A percentile compares a stretch with the other conserved stretches of the same genome.
Conservation (phyloP, 2,329 filamentous ascomycete genomes). For the Hypoxylon sp. region DNA sequence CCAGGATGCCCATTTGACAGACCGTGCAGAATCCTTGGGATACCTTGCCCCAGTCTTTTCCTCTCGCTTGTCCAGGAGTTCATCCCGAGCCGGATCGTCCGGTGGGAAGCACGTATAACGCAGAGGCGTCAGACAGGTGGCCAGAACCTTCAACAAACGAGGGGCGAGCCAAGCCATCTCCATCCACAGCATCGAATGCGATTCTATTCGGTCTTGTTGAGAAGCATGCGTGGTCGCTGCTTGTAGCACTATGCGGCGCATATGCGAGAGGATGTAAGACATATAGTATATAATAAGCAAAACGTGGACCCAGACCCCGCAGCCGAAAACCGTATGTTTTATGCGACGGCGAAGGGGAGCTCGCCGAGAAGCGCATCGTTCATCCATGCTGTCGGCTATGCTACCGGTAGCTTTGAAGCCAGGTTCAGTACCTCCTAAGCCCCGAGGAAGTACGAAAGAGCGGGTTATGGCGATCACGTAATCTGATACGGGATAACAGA, state of each 20-base stretch:
- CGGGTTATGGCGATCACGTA: conserved; percentile 11
- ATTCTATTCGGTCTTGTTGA: neutral
- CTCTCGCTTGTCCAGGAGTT: conserved; percentile 12
- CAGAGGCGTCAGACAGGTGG: conserved; percentile 9
- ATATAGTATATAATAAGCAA: conserved; percentile 4
- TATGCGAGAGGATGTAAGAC: neutral
- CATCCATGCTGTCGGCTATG: conserved; percentile 7
- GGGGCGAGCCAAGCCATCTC: conserved; percentile 1
- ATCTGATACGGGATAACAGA: neutral
- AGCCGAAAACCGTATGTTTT: conserved; percentile 18
- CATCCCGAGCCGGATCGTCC: conserved; percentile 6
- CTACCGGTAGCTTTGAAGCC: conserved; percentile 19
- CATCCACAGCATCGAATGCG: neutral
- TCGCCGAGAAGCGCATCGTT: conserved; percentile 5
- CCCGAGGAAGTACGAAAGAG: conserved; percentile 16
- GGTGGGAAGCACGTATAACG: conserved; percentile 9
- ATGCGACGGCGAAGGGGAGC: conserved; percentile 8
- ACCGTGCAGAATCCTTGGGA: conserved; percentile 1
- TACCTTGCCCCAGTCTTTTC: conserved; percentile 9
- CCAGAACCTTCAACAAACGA: conserved; percentile 6
- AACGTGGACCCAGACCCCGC: conserved; percentile 20
- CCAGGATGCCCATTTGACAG: conserved; percentile 2
- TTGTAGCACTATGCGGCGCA: neutral
- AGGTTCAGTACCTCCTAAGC: conserved; percentile 18
- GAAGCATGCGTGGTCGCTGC: neutral